Base-by-base conservation (phyloP, 768 basidiomycete genomes). In the Kwoniella heveanensis region DNA sequence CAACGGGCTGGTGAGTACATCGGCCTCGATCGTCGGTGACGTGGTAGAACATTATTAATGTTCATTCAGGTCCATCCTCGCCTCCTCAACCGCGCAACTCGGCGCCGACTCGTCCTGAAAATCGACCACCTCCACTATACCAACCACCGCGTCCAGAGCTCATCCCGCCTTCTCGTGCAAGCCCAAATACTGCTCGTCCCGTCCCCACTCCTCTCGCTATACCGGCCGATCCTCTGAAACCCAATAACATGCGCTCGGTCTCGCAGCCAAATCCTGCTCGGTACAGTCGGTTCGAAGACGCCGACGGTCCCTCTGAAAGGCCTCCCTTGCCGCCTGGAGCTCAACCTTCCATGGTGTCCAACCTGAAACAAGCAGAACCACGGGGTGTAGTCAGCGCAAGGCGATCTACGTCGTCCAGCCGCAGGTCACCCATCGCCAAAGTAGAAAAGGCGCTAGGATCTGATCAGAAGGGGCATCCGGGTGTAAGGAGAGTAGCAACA, bases 221-320 rank as follows among this genome's bases (percentile, higher is more conserved):
- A 44, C 49, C 49, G 3, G 29, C 37, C 8, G n/a, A 37, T 26
- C 22, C 52, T 37, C 15, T 26, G 15, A 36, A 24, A 19, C 36
- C 26, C 36, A 29, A 36, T 57, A 53, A 49, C 32, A 19, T 19
- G 50, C 51, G 49, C 17, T 47, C 36, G 2, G 13, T 44, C 1
- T n/a, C 62, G 2, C 49, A 50, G 15, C 50, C 48, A 24, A 50
- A 50, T 19, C 21, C 47, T 4, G 54, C 44, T 3, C 53, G 44
- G 6, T 24, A 29, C 32, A 64, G 55, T 49, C 65, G 65, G 2
- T 66, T 66, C 51, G 65, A 56, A 10, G 65, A 66, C 58, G 65
- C 65, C 19, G 65, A 66, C n/a, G 46, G n/a, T 21, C 6, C 6
- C 12, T 19, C 25, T n/a, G 39, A 44, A 7, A 17, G 25, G 15